Conservation (phyloP, 169 alveolate genomes). For the Plasmodium knowlesi region DNA sequence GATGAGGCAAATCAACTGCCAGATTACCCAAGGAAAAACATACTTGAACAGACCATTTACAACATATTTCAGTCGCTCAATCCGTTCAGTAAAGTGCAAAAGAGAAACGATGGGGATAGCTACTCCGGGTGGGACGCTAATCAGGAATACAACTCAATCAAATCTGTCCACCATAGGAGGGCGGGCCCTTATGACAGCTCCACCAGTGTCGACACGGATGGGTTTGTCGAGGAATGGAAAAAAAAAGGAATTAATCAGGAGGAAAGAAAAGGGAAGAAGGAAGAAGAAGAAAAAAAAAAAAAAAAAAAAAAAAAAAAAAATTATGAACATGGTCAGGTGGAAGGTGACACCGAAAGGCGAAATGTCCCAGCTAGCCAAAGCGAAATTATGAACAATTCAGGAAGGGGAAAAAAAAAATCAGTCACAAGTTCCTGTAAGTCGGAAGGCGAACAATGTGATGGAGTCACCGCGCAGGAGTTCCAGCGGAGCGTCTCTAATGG, state of each 20-base stretch:
- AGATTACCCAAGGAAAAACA: background rate
- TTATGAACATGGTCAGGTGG: slow-evolving; percentile 4
- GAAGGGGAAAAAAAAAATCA: background rate
- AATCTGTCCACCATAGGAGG: background rate
- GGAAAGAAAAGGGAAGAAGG: background rate
- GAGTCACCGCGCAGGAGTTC: background rate
- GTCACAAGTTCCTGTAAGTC: background rate
- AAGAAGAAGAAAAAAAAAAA: background rate
- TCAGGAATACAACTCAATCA: background rate
- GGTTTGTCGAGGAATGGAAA: background rate
- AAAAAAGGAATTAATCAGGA: background rate
- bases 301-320: background rate
- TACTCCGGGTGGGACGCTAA: background rate
- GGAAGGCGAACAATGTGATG: background rate
- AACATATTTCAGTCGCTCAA: background rate
- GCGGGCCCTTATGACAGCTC: background rate
- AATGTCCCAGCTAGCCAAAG: background rate
- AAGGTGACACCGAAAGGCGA: background rate
- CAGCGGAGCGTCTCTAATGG: background rate
- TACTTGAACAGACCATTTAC: slow-evolving; percentile 1
- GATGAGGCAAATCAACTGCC: background rate
- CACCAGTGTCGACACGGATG: background rate
- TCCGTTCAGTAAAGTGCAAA: background rate
- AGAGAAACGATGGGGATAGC: background rate
- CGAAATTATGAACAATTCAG: background rate